A percentile compares a stretch with the other conserved stretches of the same genome.
Conservation (phyloP, 2,329 filamentous ascomycete genomes). For the Fusarium scirpi region DNA sequence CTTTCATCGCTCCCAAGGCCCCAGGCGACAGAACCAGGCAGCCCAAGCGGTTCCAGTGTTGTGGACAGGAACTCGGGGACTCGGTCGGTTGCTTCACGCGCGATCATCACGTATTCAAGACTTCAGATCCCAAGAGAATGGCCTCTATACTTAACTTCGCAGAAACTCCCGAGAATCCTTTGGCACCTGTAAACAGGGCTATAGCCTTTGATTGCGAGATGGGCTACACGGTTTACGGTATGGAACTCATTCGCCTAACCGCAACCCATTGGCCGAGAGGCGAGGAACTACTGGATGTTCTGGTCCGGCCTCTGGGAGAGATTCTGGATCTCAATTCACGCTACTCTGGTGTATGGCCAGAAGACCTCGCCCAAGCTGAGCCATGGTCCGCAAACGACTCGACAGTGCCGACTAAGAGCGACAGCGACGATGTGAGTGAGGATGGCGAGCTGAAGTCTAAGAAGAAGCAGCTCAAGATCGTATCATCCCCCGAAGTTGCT, state of each 20-base stretch:
- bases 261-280: conserved; percentile 88
- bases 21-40: conserved; percentile 67
- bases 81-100: conserved; percentile 78
- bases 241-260: conserved; percentile 91
- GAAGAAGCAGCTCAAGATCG: conserved; percentile 72
- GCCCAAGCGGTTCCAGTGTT: conserved; percentile 80
- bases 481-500: conserved; percentile 79
- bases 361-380: conserved; percentile 78
- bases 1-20: conserved; percentile 68
- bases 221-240: conserved; percentile 89
- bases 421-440: conserved; percentile 44
- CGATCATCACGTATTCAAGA: conserved; percentile 88
- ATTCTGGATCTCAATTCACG: conserved; percentile 91
- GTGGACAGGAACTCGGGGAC: conserved; percentile 78
- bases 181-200: conserved; percentile 66
- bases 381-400: conserved; percentile 58
- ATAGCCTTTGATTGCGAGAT: conserved; percentile 97
- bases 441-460: conserved; percentile 45
- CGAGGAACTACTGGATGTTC: conserved; percentile 80
- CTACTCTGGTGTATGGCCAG: conserved; percentile 86
- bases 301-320: conserved; percentile 86
- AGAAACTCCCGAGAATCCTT: conserved; percentile 76
- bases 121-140: conserved; percentile 79
- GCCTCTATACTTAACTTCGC: conserved; percentile 84
- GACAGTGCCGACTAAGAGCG: conserved; percentile 43